A percentile compares a stretch with the other conserved stretches of the same genome.
phyloP scores from a whole-genome alignment of 345 rosid species.

The Moricandia moricandioides region DNA sequence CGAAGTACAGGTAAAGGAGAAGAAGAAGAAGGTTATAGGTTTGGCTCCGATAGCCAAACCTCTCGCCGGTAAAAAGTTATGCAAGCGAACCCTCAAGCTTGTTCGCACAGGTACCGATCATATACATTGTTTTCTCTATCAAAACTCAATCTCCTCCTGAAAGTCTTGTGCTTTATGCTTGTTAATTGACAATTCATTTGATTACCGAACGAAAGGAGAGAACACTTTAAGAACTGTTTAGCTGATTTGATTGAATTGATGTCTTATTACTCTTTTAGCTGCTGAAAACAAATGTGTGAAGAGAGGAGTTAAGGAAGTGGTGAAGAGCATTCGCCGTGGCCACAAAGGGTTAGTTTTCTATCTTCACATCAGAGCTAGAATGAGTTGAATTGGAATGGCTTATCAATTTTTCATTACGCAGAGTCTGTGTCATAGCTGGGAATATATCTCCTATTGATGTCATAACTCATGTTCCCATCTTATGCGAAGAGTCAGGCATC shows the following conservation, averaged over 20 bases:
- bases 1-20: too few species aligned
- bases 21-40: too few species aligned
- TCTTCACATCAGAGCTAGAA: not conserved
- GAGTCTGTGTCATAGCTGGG: conserved; percentile 84
- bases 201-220: not conserved
- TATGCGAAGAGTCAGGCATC: conserved; percentile 76
- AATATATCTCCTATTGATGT: conserved; percentile 93
- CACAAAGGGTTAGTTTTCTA: conserved; percentile 59
- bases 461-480: conserved; percentile 78
- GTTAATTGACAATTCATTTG: not conserved
- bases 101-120: too few species aligned
- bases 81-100: too few species aligned
- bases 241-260: too few species aligned
- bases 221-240: not conserved
- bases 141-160: not conserved
- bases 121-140: too few species aligned
- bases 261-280: conserved; percentile 42
- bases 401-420: conserved; percentile 35
- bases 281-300: conserved; percentile 81
- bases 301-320: conserved; percentile 97
- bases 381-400: not conserved
- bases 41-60: too few species aligned
- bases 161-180: not conserved
- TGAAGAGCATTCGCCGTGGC: conserved; percentile 74
- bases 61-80: too few species aligned